Conservation (phyloP, 1,139 yeast genomes). For the Protomyces gravidus region DNA sequence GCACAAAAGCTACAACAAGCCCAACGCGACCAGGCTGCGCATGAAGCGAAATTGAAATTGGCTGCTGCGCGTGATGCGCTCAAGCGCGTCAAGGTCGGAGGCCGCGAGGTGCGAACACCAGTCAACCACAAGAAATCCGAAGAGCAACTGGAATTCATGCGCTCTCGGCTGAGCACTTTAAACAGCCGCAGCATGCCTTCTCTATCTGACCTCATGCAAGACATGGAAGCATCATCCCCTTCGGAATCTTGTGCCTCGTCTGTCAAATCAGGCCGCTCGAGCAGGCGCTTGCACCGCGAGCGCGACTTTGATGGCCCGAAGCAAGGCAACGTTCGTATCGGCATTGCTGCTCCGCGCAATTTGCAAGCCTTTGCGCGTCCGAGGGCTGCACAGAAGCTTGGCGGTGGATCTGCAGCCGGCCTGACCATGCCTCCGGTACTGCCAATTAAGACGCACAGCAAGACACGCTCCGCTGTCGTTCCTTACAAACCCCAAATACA, state of each 20-base stretch:
- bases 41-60: slow-evolving; percentile 10
- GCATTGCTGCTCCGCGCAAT: slow-evolving; percentile 18
- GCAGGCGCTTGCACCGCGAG: not conserved
- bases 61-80: slow-evolving; percentile 24
- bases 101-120: not conserved
- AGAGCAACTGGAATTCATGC: not conserved
- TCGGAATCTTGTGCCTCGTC: not conserved
- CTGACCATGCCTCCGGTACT: not conserved
- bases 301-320: slow-evolving; percentile 2
- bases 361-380: slow-evolving; percentile 1
- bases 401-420: not conserved
- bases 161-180: not conserved
- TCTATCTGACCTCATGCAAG: not conserved
- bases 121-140: slow-evolving; percentile 1
- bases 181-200: not conserved
- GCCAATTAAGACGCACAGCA: not conserved
- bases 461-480: not conserved
- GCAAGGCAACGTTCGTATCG: slow-evolving; percentile 6
- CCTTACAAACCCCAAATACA: slow-evolving; percentile 13
- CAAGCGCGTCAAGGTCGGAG: slow-evolving; percentile 9
- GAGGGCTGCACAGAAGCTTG: not conserved
- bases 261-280: slow-evolving; percentile 1
- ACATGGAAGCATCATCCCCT: not conserved
- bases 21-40: slow-evolving; percentile 9
- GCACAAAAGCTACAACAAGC: slow-evolving; percentile 8